Base-by-base conservation (phyloP, 2,329 filamentous ascomycete species). In the Colletotrichum noveboracense region DNA sequence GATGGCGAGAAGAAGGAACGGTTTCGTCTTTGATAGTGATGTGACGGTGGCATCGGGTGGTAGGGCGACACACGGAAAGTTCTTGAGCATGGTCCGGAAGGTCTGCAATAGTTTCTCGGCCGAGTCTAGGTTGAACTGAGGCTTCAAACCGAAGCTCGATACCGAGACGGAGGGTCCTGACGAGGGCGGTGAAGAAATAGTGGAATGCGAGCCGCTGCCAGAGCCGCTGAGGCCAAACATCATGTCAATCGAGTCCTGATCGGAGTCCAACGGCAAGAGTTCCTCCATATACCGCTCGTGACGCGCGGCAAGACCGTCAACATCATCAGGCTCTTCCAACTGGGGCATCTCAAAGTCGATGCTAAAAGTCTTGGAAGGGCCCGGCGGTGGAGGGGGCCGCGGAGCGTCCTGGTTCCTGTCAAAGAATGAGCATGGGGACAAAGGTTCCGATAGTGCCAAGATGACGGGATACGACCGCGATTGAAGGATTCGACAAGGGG, bases 91-190 rank as follows among this genome's bases (percentile, higher is more conserved):
- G 9, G 78, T 78, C 1, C 83, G 80, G 74, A 91, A 91, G 0
- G 82, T 83, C 1, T 77, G 76, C 6, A 91, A 82, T 5, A 90
- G 81, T 7, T 84, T 84, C 43, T 85, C 82, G 6, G 89, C 89
- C n/a, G 88, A 90, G 68, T 88, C 86, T 7, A 90, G 85, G 80
- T 91, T 91, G 82, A 91, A 91, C 78, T 87, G 87, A 0, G 89
- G 89, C 70, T 87, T 88, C 18, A 88, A 84, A 13, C 86, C 85
- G 6, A 89, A 78, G 36, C 82, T 84, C 26, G 84, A 82, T 38
- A 87, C 81, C 3, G 84, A 81, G 73, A 83, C 80, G 34, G 82
- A 81, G 3, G 73, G 34, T 43, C 76, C 76, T 2, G 77, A 78
- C 18, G 71, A 70, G 4, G 78, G 70, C 2, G 81, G 78, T 6